Evolutionary conservation across 345 rosid species (phyloP).

Genomic region (Anastatica hierochuntica): DNA sequence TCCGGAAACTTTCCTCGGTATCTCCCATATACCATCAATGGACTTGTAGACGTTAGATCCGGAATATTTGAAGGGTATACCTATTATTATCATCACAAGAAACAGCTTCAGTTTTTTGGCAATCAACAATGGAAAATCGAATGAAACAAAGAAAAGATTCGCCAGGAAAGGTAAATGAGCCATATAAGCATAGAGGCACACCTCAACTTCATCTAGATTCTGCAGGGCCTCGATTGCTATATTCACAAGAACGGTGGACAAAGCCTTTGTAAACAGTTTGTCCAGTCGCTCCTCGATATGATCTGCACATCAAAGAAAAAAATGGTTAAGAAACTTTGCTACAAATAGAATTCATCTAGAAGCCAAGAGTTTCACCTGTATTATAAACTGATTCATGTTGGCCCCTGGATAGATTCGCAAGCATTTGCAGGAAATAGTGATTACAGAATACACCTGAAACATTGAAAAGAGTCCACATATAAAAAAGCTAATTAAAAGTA

Average conservation of each 20-base stretch:
- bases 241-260: slow-evolving; percentile 50
- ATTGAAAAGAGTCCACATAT: background rate
- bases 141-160: background rate
- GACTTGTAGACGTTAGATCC: slow-evolving; percentile 54
- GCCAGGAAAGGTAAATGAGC: background rate
- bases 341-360: background rate
- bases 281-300: slow-evolving; percentile 44
- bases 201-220: slow-evolving; percentile 71
- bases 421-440: slow-evolving; percentile 78
- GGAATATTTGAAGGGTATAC: slow-evolving; percentile 47
- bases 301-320: slow-evolving; percentile 35
- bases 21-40: slow-evolving; percentile 55
- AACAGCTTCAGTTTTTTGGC: slow-evolving; percentile 1
- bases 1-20: slow-evolving; percentile 55
- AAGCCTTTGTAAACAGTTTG: slow-evolving; percentile 41
- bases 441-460: slow-evolving; percentile 77
- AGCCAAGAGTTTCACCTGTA: slow-evolving; percentile 17
- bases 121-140: background rate
- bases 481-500: background rate
- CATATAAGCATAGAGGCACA: slow-evolving; percentile 22
- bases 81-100: slow-evolving; percentile 30
- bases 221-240: slow-evolving; percentile 47
- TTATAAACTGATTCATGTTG: slow-evolving; percentile 56
- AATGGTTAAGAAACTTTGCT: background rate
- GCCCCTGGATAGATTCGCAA: slow-evolving; percentile 62